Conservation (phyloP, 139 green algal genomes). For the Chlorella sp. region DNA sequence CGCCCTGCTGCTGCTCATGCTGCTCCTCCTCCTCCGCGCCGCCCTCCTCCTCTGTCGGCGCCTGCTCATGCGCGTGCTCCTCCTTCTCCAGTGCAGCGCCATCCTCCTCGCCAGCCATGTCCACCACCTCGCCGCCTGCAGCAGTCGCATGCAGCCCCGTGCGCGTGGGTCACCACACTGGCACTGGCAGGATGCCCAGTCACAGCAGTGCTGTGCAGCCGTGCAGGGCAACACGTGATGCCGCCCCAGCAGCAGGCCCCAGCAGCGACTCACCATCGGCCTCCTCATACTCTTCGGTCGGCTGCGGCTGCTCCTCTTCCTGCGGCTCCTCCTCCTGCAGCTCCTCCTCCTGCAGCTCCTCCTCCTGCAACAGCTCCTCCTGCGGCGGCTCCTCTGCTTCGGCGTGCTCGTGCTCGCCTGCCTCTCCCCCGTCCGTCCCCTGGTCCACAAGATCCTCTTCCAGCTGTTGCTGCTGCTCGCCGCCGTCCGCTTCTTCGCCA, state of each 20-base stretch:
- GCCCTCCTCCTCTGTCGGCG: no score
- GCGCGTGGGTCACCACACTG: no score
- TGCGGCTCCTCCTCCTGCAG: background rate
- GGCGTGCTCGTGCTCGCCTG: background rate
- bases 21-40: background rate
- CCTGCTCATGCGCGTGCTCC: no score
- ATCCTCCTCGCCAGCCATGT: no score
- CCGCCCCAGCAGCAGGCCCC: no score
- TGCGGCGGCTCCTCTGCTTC: slow-evolving; percentile 14
- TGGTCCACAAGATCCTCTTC: slow-evolving; percentile 1
- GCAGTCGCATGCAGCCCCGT: no score
- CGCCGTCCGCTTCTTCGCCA: slow-evolving; percentile 1
- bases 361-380: background rate
- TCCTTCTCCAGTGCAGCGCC: background rate
- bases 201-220: no score
- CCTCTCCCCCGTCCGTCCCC: background rate
- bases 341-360: slow-evolving; percentile 10
- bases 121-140: no score
- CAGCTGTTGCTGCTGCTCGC: background rate
- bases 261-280: no score
- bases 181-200: no score
- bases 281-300: background rate
- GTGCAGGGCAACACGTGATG: no score
- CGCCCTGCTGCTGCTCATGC: background rate
- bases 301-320: background rate